These are phyloP conservation scores for Vigna hirtella DNA, from an alignment of 306 rosid genomes.

Conservation along the genomic window DNA sequence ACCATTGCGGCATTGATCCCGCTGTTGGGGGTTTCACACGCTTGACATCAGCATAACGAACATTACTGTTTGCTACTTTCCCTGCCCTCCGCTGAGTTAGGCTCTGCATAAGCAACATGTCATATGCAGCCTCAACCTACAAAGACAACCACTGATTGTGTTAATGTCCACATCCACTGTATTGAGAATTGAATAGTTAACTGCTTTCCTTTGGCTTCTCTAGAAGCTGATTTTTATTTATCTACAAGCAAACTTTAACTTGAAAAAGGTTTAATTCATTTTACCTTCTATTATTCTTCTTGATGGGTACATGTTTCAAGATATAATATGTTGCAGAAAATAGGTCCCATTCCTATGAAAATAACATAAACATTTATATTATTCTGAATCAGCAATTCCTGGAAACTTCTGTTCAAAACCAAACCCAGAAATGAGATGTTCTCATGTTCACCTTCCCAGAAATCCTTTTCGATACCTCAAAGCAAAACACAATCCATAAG, in stretches of 20 bases:
- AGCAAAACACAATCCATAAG: too few species aligned
- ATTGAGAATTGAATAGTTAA: constrained; percentile 27
- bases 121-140: constrained; percentile 99
- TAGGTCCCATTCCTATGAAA: background rate
- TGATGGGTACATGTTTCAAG: background rate
- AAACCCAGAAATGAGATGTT: background rate
- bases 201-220: background rate
- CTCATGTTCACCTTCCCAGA: too few species aligned
- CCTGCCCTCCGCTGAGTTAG: constrained; percentile 89
- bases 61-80: constrained; percentile 72
- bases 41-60: constrained; percentile 95
- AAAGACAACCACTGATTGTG: constrained; percentile 29
- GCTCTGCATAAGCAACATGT: constrained; percentile 96
- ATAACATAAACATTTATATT: background rate
- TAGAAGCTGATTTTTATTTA: background rate
- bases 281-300: background rate
- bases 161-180: constrained; percentile 25
- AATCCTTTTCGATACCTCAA: background rate
- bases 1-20: constrained; percentile 83
- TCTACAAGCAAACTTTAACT: background rate
- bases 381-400: background rate
- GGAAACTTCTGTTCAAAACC: background rate
- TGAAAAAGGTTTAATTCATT: background rate
- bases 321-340: background rate
- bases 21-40: constrained; percentile 63